These are phyloP conservation scores for Geotrichum carabidarum DNA, from an alignment of 1,139 yeast species.

Conservation along the genomic window DNA sequence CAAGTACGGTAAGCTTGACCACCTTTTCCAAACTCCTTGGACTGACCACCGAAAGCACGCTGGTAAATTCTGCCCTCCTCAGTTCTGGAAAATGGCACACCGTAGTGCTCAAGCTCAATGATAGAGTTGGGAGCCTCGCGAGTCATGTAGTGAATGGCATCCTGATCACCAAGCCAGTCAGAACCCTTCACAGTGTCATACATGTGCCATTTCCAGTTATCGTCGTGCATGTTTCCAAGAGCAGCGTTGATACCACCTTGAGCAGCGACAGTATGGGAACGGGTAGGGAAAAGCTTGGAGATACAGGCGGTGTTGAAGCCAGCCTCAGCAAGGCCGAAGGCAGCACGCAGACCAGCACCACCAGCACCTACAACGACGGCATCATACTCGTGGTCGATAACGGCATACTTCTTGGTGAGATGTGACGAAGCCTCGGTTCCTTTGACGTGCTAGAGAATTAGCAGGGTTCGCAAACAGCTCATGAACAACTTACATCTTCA, in stretches of 20 bases:
- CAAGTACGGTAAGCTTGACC: conserved; percentile 99
- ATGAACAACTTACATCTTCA: conserved; percentile 24
- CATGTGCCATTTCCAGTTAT: conserved; percentile 99
- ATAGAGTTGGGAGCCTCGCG: conserved; percentile 95
- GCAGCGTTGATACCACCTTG: conserved; percentile 99
- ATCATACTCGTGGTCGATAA: conserved; percentile 93
- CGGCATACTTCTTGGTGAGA: conserved; percentile 67
- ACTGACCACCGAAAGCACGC: conserved; percentile 98
- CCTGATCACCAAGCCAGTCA: conserved; percentile 99
- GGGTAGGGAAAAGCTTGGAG: conserved; percentile 93
- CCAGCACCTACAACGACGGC: conserved; percentile 98
- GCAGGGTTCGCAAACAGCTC: not conserved
- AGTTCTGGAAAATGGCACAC: conserved; percentile 96
- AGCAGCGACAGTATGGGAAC: conserved; percentile 98
- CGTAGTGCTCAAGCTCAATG: conserved; percentile 94
- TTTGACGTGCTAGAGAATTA: conserved; percentile 26
- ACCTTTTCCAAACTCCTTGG: conserved; percentile 92
- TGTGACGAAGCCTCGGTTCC: conserved; percentile 41
- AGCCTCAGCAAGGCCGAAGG: conserved; percentile 94
- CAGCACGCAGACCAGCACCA: conserved; percentile 98
- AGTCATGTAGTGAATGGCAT: conserved; percentile 98
- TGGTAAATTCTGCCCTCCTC: conserved; percentile 96
- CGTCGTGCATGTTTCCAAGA: conserved; percentile 90
- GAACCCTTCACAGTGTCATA: conserved; percentile 98
- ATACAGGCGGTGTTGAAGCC: conserved; percentile 98